Conservation (phyloP, 257 asterid species). For the Solanum chilense region DNA sequence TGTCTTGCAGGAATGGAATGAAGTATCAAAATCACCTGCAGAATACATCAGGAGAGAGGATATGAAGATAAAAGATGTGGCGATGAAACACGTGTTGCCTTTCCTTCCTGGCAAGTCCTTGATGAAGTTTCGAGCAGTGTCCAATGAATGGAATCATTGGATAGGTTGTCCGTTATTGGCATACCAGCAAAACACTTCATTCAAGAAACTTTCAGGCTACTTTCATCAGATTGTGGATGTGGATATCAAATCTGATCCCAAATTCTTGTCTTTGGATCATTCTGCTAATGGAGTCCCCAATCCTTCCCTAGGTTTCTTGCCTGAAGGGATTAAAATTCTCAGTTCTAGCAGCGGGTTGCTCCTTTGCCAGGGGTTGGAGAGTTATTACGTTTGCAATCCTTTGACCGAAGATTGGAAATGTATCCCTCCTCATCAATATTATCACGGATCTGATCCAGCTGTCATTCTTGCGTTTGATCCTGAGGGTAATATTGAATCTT, state of each 20-base stretch:
- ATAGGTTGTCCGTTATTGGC: constrained; percentile 22
- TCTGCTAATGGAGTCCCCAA: constrained; percentile 25
- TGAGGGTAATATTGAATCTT: constrained; percentile 5
- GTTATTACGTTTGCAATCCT: constrained; percentile 33
- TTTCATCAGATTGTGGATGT: constrained; percentile 1
- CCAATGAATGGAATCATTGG: constrained; percentile 34
- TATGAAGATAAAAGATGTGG: constrained; percentile 16
- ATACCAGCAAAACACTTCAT: constrained; percentile 25
- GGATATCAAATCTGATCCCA: not conserved
- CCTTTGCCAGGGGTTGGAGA: constrained; percentile 8
- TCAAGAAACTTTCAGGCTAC: constrained; percentile 30
- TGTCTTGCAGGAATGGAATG: not conserved
- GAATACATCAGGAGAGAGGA: not conserved
- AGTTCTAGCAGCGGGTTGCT: constrained; percentile 31
- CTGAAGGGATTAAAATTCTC: not conserved
- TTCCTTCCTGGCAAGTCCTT: constrained; percentile 42
- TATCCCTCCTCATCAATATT: constrained; percentile 12
- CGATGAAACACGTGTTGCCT: constrained; percentile 15
- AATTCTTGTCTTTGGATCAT: constrained; percentile 7
- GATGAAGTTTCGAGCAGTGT: constrained; percentile 17
- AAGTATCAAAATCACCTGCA: not conserved
- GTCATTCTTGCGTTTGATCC: constrained; percentile 32
- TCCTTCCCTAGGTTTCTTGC: constrained; percentile 12
- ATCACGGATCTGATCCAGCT: constrained; percentile 16
- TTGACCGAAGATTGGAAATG: constrained; percentile 10